These are phyloP conservation scores for Tardiomyces blankii DNA, from an alignment of 1,139 yeast genomes.

Conservation along the genomic window DNA sequence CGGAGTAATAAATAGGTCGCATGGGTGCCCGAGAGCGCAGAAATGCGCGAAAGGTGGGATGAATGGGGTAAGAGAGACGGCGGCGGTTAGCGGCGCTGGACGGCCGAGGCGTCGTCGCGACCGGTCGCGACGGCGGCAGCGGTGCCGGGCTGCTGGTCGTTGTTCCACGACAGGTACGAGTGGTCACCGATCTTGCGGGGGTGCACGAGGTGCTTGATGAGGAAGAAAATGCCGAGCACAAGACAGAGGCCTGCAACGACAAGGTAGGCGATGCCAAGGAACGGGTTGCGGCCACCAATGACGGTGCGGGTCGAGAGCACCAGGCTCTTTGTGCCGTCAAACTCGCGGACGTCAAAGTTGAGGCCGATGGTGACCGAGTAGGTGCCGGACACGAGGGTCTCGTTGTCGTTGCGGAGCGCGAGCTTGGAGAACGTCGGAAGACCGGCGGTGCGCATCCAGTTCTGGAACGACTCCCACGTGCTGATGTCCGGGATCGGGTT, in stretches of 20 bases:
- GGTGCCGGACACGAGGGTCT: conserved; percentile 48
- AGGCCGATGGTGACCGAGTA: conserved; percentile 66
- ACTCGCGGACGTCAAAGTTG: conserved; percentile 80
- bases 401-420: conserved; percentile 67
- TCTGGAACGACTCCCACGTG: conserved; percentile 75
- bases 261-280: conserved; percentile 82
- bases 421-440: conserved; percentile 77
- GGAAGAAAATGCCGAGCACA: conserved; percentile 45
- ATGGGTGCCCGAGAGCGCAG: too few species aligned
- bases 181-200: conserved; percentile 74
- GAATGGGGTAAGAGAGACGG: too few species aligned
- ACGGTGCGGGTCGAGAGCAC: conserved; percentile 77
- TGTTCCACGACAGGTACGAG: conserved; percentile 64
- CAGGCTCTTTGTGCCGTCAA: conserved; percentile 71
- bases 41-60: too few species aligned
- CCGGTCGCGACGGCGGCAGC: conserved; percentile 3
- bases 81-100: not conserved
- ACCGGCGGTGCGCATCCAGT: conserved; percentile 97
- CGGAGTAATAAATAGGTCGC: too few species aligned
- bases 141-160: conserved; percentile 14
- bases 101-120: conserved; percentile 3
- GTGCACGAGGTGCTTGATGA: conserved; percentile 48
- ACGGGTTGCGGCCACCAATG: conserved; percentile 82
- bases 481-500: conserved; percentile 73
- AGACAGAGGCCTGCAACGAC: conserved; percentile 88